Percentiles rank a stretch among this genome's conserved stretches.
Evolutionary conservation across 768 basidiomycete genomes (phyloP).

Genomic region (Atractiella rhizophila): DNA sequence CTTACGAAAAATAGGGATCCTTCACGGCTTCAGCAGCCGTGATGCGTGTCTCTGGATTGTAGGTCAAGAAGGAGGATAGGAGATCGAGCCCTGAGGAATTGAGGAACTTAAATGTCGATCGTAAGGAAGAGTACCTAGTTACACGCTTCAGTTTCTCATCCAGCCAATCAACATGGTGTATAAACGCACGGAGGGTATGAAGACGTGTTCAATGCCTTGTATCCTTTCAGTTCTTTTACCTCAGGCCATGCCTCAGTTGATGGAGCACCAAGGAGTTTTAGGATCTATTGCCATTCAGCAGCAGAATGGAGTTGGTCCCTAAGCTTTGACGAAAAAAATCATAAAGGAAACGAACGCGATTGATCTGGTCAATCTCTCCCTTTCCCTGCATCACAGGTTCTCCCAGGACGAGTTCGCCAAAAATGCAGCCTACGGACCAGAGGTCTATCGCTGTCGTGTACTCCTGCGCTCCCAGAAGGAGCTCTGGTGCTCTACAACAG

Average conservation of each 20-base stretch:
- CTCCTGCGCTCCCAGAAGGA: slow-evolving; percentile 68
- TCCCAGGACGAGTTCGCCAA: slow-evolving; percentile 79
- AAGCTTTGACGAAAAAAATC: not conserved
- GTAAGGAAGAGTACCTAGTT: slow-evolving; percentile 28
- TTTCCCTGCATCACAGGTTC: slow-evolving; percentile 97
- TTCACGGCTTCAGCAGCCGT: slow-evolving; percentile 67
- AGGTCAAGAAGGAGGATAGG: slow-evolving; percentile 51
- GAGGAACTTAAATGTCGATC: slow-evolving; percentile 64
- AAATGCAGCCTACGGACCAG: slow-evolving; percentile 98
- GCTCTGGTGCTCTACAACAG: slow-evolving; percentile 57
- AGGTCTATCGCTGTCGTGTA: slow-evolving; percentile 91
- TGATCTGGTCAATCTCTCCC: slow-evolving; percentile 69
- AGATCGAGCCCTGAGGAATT: slow-evolving; percentile 63
- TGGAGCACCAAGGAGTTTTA: slow-evolving; percentile 83
- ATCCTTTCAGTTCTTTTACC: slow-evolving; percentile 48
- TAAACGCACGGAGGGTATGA: slow-evolving; percentile 19
- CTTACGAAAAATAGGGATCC: slow-evolving; percentile 77
- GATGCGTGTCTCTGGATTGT: slow-evolving; percentile 67
- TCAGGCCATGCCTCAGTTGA: slow-evolving; percentile 67
- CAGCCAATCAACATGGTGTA: not conserved
- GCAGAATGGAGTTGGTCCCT: not conserved
- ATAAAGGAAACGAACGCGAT: slow-evolving; percentile 28
- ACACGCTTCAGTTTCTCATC: not conserved
- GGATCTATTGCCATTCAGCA: slow-evolving; percentile 31
- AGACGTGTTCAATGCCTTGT: slow-evolving; percentile 39